Evolutionary conservation across 148 eudicot species (phyloP), one percentile per base, ranked within the genome.

Genomic region (Salicornia ramosissima): DNA sequence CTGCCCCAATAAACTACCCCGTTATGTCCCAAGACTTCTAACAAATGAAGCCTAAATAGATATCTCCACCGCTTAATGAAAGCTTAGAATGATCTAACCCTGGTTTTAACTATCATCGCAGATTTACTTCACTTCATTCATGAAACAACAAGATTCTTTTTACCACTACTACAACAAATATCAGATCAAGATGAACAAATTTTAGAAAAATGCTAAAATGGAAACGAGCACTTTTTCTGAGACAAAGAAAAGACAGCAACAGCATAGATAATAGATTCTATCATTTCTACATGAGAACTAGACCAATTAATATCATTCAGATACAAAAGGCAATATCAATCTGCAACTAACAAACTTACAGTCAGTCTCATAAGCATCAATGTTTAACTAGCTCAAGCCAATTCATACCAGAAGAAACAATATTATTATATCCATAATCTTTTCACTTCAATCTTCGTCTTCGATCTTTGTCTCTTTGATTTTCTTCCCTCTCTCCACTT

Each of bases 401-500:
- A 11, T 39, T 63, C 10, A 64, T n/a, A 42, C 45, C 61, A n/a
- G 22, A 46, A 46, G 36, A 33, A 59, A 25, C 24, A 2, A 51
- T 0, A 40, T 33, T 40, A n/a, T 64, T 36, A 36, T 36, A 36
- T 36, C 40, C 8, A 36, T 36, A 36, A 49, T 5, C 53, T 42
- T 81, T 42, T 81, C 78, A 90, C 56, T 77, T 86, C 25, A 77
- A 69, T 79, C 87, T 79, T 68, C 90, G 82, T 76, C 87, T 82
- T 73, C 88, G 68, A 19, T 91, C 96, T 61, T 78, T 74, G 45
- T 88, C 91, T 71, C 86, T 76, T 30, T 78, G 81, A 49, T 73
- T 71, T 40, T 83, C 86, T 47, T 80, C 88, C 64, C 88, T 79
- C 64, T 87, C 81, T 56, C 79, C 79, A 57, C 83, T 80, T 72